Conservation (phyloP, 2,329 filamentous ascomycete genomes). For the Phyllosticta paracitricarpa region DNA sequence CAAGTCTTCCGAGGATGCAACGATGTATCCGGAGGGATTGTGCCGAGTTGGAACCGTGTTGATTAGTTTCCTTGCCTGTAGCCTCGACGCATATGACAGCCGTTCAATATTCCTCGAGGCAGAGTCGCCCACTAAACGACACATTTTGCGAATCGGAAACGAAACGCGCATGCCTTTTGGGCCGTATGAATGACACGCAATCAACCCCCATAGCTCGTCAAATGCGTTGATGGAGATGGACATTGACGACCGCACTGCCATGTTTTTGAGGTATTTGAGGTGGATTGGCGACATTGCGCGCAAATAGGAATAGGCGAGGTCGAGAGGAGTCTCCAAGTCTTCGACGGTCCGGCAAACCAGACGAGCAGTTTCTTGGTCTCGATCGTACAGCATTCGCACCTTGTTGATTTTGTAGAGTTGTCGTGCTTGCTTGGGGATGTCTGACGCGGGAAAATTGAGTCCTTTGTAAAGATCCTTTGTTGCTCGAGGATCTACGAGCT, state of each 20-base stretch:
- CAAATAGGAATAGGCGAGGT: conserved; percentile 76
- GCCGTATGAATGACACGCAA: conserved; percentile 78
- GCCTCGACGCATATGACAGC: conserved; percentile 71
- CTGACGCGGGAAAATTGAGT: conserved; percentile 77
- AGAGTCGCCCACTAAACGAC: conserved; percentile 73
- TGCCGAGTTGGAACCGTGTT: conserved; percentile 71
- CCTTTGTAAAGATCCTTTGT: conserved; percentile 81
- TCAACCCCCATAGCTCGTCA: conserved; percentile 75
- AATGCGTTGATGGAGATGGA: conserved; percentile 88
- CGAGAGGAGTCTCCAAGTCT: conserved; percentile 64
- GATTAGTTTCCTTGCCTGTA: conserved; percentile 81
- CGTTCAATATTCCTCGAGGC: conserved; percentile 82
- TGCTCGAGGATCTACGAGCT: conserved; percentile 69
- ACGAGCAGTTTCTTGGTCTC: conserved; percentile 68
- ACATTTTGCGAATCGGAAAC: conserved; percentile 88
- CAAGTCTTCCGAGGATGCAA: conserved; percentile 78
- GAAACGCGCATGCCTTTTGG: conserved; percentile 74
- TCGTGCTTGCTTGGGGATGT: conserved; percentile 75
- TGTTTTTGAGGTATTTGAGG: conserved; percentile 76
- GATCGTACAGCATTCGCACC: conserved; percentile 76
- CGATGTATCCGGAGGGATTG: conserved; percentile 82
- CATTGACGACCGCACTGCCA: conserved; percentile 91
- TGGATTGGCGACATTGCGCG: conserved; percentile 87
- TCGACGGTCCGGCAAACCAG: conserved; percentile 68
- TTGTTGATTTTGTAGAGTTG: conserved; percentile 89